A percentile compares a stretch with the other conserved stretches of the same genome.
These are phyloP conservation scores for Thermothelomyces thermophilus DNA, from an alignment of 2,329 filamentous ascomycete species.

Conservation along the genomic window DNA sequence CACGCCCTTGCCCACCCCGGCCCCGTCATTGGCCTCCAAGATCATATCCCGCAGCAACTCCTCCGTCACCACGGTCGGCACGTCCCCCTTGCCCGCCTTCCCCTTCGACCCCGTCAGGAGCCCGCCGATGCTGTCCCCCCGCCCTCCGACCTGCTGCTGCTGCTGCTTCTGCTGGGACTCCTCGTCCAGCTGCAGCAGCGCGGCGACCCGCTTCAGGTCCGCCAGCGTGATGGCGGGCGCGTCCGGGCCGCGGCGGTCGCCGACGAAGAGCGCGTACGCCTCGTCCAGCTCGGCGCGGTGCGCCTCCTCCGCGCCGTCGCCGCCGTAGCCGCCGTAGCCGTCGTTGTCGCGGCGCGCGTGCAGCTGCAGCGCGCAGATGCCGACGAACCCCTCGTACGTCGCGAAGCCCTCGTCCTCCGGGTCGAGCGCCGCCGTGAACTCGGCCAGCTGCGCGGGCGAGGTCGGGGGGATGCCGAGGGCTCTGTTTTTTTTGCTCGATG, in stretches of 20 bases:
- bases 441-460: conserved; percentile 58
- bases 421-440: conserved; percentile 76
- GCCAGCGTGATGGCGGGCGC: conserved; percentile 66
- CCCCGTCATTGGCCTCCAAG: conserved; percentile 81
- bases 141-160: background rate
- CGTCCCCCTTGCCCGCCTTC: conserved; percentile 71
- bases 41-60: conserved; percentile 89
- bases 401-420: conserved; percentile 74
- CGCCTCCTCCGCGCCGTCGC: conserved; percentile 45
- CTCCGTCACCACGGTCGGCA: conserved; percentile 68
- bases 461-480: conserved; percentile 72
- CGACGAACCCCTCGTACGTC: conserved; percentile 73
- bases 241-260: conserved; percentile 15
- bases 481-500: conserved; percentile 37
- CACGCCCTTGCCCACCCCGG: conserved; percentile 64
- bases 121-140: conserved; percentile 44
- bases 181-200: conserved; percentile 73
- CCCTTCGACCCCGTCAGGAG: conserved; percentile 69
- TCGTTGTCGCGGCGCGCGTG: conserved; percentile 47
- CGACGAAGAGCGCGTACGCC: conserved; percentile 69
- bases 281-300: conserved; percentile 65
- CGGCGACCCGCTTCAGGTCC: conserved; percentile 72
- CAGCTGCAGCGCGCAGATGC: conserved; percentile 81
- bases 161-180: conserved; percentile 41
- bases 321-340: conserved; percentile 40